Evolutionary conservation across 495 filamentous ascomycete genomes (phyloP), one percentile per base, ranked within the genome.

Genomic region (Neurospora pannonica): DNA sequence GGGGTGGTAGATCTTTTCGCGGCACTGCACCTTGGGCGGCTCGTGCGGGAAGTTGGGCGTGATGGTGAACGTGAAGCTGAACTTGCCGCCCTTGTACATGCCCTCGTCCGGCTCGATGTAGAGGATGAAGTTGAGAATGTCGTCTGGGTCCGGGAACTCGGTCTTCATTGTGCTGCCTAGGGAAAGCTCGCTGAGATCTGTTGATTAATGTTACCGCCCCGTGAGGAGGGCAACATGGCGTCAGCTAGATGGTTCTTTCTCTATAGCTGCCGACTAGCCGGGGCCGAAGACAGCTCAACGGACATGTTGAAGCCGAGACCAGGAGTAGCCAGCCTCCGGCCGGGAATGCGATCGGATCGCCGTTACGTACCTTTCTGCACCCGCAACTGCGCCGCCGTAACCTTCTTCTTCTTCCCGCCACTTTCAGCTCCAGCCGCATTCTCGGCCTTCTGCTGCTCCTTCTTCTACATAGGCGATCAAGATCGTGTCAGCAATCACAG

Each of bases 1-100:
- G 13, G 96, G 96, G 79, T 99, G 96, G 84, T 99, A 99, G 77
- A 98, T 98, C 87, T 97, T 99, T 82, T 99, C 93, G 72, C 91
- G 93, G 83, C 96, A 98, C 81, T 95, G 97, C 77, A 99, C 97
- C 84, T 98, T 98, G 1, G 96, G 96, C 74, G 96, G 95, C 81
- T 98, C 96, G 82, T 98, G 97, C 10, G 96, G 96, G 86, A 97
- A 99, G 84, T 92, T 94, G 78, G 95, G 93, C 80, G 93, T 92
- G 84, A 98, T 97, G 77, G 89, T 88, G 84, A 99, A 98, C 48
- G 85, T 92, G 85, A 99, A 99, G 77, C 90, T 88, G 84, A 99
- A 99, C 15, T 86, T 81, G 71, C 96, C 97, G 78, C 91, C 91
- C 81, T 93, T 93, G 86, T 99, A 99, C 90, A 99, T 96, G 82